Evolutionary conservation across 164 flowering plant species (phyloP).

Genomic region (Liquidambar formosana): DNA sequence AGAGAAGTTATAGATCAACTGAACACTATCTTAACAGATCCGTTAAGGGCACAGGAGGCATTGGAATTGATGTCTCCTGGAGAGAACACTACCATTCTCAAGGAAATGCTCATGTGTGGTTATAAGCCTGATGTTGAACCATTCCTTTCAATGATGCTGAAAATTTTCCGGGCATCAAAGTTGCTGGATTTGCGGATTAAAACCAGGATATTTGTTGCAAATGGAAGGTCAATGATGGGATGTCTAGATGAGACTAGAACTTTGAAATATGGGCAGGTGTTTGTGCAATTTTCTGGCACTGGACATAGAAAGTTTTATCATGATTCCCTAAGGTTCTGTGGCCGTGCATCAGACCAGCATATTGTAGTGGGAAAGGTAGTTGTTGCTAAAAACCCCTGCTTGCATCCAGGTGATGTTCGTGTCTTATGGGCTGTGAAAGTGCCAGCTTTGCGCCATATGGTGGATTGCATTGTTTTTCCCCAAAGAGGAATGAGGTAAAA

Average conservation of each 20-base stretch:
- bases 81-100: constrained; percentile 63
- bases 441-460: constrained; percentile 77
- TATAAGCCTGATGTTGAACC: constrained; percentile 82
- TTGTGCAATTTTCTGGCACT: constrained; percentile 61
- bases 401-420: constrained; percentile 96
- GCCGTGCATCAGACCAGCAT: constrained; percentile 6
- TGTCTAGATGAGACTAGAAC: constrained; percentile 84
- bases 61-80: constrained; percentile 74
- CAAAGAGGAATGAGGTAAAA: constrained; percentile 73
- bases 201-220: constrained; percentile 63
- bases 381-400: constrained; percentile 94
- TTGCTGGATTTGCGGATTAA: constrained; percentile 62
- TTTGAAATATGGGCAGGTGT: constrained; percentile 87
- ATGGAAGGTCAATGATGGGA: constrained; percentile 88
- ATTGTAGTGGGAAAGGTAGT: constrained; percentile 54
- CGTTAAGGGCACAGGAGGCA: constrained; percentile 62
- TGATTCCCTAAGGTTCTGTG: no score
- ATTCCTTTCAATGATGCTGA: constrained; percentile 87
- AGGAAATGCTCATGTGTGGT: constrained; percentile 79
- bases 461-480: constrained; percentile 94
- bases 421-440: constrained; percentile 70
- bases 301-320: background rate
- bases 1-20: constrained; percentile 60
- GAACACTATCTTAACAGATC: constrained; percentile 57
- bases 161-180: constrained; percentile 64